Percentiles rank a stretch among this genome's conserved stretches.
Conservation (phyloP, 2,329 filamentous ascomycete species). For the Fusarium verrucosum region DNA sequence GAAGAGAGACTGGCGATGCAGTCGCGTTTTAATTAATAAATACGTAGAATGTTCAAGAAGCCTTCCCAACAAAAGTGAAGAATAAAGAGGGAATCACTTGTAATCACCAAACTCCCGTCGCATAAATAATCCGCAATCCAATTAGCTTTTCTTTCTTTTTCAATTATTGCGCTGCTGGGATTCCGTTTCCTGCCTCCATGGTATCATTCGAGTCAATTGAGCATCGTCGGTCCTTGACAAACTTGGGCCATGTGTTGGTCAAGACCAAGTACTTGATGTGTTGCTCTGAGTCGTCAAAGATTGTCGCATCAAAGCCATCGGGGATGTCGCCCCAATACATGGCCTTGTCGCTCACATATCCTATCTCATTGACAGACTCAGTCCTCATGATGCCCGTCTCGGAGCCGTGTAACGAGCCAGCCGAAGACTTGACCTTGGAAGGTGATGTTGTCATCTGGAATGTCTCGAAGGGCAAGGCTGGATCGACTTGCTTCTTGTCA, state of each 20-base stretch:
- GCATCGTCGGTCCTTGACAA: slow-evolving; percentile 56
- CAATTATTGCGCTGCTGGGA: background rate
- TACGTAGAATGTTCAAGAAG: slow-evolving; percentile 19
- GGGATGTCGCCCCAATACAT: slow-evolving; percentile 59
- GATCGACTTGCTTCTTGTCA: slow-evolving; percentile 51
- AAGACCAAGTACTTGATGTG: slow-evolving; percentile 74
- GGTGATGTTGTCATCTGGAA: slow-evolving; percentile 34
- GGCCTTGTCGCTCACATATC: slow-evolving; percentile 39
- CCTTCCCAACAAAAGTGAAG: slow-evolving; percentile 2
- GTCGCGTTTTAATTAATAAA: slow-evolving; percentile 26
- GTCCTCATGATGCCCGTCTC: slow-evolving; percentile 38
- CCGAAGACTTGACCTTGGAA: slow-evolving; percentile 35
- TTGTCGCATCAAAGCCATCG: slow-evolving; percentile 57
- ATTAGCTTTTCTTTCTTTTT: background rate
- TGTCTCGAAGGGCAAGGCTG: slow-evolving; percentile 56
- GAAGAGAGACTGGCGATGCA: slow-evolving; percentile 19
- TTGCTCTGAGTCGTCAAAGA: slow-evolving; percentile 69
- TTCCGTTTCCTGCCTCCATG: slow-evolving; percentile 34
- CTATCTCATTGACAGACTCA: slow-evolving; percentile 13
- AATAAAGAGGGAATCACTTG: slow-evolving; percentile 24
- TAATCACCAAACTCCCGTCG: slow-evolving; percentile 32
- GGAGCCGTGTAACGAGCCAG: slow-evolving; percentile 33
- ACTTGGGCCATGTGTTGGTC: slow-evolving; percentile 75
- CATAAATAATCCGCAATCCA: background rate
- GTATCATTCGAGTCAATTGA: slow-evolving; percentile 46